These are phyloP conservation scores for Lachancea quebecensis DNA, from an alignment of 805 yeast genomes.

Conservation along the genomic window DNA sequence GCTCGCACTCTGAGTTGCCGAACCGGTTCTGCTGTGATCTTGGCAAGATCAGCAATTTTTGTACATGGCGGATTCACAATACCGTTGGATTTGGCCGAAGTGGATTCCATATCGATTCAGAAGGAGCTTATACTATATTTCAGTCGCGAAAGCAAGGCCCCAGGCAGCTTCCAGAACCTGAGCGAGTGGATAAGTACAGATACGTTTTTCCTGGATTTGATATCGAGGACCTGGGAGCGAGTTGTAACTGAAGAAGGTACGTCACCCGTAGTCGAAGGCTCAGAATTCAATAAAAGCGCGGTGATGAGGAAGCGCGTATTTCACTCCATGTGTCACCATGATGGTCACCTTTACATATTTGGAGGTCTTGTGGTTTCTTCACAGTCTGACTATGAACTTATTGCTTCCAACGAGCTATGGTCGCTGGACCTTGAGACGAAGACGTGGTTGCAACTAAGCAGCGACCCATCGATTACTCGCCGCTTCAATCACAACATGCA, in stretches of 20 bases:
- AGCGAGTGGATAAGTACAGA: constrained; percentile 52
- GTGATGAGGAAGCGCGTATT: constrained; percentile 38
- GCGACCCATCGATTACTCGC: constrained; percentile 30
- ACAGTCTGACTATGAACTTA: constrained; percentile 31
- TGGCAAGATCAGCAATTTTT: constrained; percentile 53
- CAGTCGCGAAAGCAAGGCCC: constrained; percentile 19
- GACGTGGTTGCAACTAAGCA: constrained; percentile 48
- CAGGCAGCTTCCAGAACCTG: constrained; percentile 20
- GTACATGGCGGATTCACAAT: constrained; percentile 64
- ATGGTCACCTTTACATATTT: constrained; percentile 47
- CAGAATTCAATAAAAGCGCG: background rate
- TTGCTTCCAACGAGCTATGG: constrained; percentile 64
- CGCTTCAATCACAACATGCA: constrained; percentile 52
- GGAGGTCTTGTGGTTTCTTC: constrained; percentile 54
- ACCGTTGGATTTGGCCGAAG: constrained; percentile 42
- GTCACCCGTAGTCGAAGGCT: constrained; percentile 5
- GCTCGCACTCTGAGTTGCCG: constrained; percentile 46
- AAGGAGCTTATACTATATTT: constrained; percentile 33
- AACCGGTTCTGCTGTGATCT: constrained; percentile 59
- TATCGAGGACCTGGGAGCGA: constrained; percentile 52
- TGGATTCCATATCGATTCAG: constrained; percentile 36
- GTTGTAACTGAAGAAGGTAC: constrained; percentile 21
- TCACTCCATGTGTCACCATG: constrained; percentile 49
- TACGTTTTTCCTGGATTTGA: constrained; percentile 50
- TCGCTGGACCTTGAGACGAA: constrained; percentile 46